A percentile compares a stretch with the other conserved stretches of the same genome.
Conservation (phyloP, 192 early-diverging fungal species). For the Entomortierella parvispora region DNA sequence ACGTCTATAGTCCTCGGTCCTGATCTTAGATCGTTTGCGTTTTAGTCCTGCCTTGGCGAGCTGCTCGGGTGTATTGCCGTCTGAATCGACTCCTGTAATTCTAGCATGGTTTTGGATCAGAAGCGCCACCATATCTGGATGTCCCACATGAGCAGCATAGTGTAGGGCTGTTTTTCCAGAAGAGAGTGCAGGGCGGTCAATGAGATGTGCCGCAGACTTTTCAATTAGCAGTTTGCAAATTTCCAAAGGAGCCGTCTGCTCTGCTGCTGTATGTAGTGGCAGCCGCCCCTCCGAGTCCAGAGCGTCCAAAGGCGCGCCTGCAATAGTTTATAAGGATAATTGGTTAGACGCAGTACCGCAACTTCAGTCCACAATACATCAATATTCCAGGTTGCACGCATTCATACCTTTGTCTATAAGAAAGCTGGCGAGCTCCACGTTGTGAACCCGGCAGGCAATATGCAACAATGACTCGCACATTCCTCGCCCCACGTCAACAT, state of each 20-base stretch:
- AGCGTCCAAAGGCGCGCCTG: slow-evolving; percentile 45
- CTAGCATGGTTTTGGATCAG: slow-evolving; percentile 46
- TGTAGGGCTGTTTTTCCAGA: slow-evolving; percentile 44
- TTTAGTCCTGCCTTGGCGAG: slow-evolving; percentile 36
- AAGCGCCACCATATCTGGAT: slow-evolving; percentile 34
- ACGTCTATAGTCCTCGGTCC: slow-evolving; percentile 20
- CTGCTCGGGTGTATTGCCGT: slow-evolving; percentile 46
- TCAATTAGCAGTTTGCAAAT: slow-evolving; percentile 43
- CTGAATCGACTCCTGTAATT: slow-evolving; percentile 17
- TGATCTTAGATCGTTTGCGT: slow-evolving; percentile 16
- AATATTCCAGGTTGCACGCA: not conserved
- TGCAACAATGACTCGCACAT: slow-evolving; percentile 45
- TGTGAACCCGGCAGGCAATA: slow-evolving; percentile 32
- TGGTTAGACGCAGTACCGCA: not conserved
- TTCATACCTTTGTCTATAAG: slow-evolving; percentile 30
- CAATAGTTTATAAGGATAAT: not conserved
- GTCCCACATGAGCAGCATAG: slow-evolving; percentile 35
- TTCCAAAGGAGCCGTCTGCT: slow-evolving; percentile 8
- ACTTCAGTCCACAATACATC: not conserved
- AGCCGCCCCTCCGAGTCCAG: slow-evolving; percentile 42
- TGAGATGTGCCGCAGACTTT: slow-evolving; percentile 20
- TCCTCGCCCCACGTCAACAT: slow-evolving; percentile 9
- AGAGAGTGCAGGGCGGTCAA: slow-evolving; percentile 25
- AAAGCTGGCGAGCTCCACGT: slow-evolving; percentile 19
- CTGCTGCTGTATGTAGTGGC: slow-evolving; percentile 41